phyloP scores from a whole-genome alignment of 2,329 filamentous ascomycete species.

The Drechslerella coelobrocha region DNA sequence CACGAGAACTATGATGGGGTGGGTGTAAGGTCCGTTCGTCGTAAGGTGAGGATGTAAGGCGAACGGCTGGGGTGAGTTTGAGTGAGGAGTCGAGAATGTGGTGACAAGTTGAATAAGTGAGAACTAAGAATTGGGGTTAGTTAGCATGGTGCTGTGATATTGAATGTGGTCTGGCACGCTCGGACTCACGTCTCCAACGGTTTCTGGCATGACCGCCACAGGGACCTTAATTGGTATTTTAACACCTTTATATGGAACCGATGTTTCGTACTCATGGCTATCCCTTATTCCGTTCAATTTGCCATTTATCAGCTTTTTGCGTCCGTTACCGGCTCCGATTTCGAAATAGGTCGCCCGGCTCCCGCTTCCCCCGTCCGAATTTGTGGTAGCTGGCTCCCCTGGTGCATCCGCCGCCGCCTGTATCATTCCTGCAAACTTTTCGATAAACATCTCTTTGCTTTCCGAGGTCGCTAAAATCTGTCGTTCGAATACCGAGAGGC shows the following conservation, averaged over 20 bases:
- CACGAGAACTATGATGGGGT: conserved; percentile 91
- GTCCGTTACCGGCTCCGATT: conserved; percentile 51
- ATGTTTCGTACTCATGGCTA: conserved; percentile 96
- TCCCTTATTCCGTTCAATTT: conserved; percentile 68
- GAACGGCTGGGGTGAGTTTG: conserved; percentile 84
- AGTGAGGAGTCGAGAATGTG: conserved; percentile 83
- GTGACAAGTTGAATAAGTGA: conserved; percentile 96
- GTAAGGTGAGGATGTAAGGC: conserved; percentile 88
- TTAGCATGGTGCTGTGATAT: neutral
- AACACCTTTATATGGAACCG: conserved; percentile 93
- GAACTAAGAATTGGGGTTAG: conserved; percentile 63
- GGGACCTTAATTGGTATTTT: conserved; percentile 97
- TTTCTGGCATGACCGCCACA: conserved; percentile 90
- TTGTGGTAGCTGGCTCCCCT: conserved; percentile 53
- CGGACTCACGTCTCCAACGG: conserved; percentile 77
- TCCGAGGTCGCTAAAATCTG: conserved; percentile 88
- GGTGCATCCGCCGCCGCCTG: conserved; percentile 53
- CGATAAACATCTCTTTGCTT: conserved; percentile 93
- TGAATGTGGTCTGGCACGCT: neutral
- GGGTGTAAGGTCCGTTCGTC: conserved; percentile 85
- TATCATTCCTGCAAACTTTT: conserved; percentile 84
- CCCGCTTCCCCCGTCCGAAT: conserved; percentile 49
- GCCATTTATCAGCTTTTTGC: conserved; percentile 54
- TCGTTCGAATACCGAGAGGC: conserved; percentile 79
- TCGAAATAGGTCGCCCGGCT: conserved; percentile 54